phyloP scores from a whole-genome alignment of 2,329 filamentous ascomycete genomes.

The Xylaria sp. region DNA sequence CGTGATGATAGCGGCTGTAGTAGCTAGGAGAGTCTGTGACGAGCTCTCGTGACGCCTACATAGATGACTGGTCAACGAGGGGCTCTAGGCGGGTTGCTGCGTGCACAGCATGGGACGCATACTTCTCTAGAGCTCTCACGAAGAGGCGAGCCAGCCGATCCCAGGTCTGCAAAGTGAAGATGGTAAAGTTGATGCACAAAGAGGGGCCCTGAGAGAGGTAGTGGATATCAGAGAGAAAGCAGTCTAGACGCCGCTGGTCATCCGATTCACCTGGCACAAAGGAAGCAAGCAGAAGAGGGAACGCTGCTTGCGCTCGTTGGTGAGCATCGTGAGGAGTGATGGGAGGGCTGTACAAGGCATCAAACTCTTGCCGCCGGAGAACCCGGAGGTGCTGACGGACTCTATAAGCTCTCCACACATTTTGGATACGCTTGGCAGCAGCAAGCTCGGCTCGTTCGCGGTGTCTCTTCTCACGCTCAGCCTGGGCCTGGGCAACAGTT shows the following conservation, averaged over 20 bases:
- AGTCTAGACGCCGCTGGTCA: conserved; percentile 45
- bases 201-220: conserved; percentile 4
- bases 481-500: conserved; percentile 78
- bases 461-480: conserved; percentile 75
- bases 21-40: conserved; percentile 33
- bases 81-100: not conserved
- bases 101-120: conserved; percentile 6
- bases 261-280: conserved; percentile 41
- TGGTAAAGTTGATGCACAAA: conserved; percentile 12
- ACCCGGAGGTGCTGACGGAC: conserved; percentile 53
- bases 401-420: conserved; percentile 73
- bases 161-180: conserved; percentile 21
- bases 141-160: conserved; percentile 27
- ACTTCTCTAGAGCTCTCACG: conserved; percentile 29
- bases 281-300: conserved; percentile 46
- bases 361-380: conserved; percentile 39
- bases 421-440: conserved; percentile 70
- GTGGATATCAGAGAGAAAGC: conserved; percentile 41
- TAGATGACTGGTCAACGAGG: conserved; percentile 11
- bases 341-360: conserved; percentile 18
- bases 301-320: conserved; percentile 32
- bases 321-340: conserved; percentile 30
- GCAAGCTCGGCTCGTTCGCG: conserved; percentile 72
- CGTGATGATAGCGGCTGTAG: conserved; percentile 33
- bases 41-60: conserved; percentile 23